Evolutionary conservation across 345 rosid species (phyloP).

Genomic region (Pelargonium nanum): DNA sequence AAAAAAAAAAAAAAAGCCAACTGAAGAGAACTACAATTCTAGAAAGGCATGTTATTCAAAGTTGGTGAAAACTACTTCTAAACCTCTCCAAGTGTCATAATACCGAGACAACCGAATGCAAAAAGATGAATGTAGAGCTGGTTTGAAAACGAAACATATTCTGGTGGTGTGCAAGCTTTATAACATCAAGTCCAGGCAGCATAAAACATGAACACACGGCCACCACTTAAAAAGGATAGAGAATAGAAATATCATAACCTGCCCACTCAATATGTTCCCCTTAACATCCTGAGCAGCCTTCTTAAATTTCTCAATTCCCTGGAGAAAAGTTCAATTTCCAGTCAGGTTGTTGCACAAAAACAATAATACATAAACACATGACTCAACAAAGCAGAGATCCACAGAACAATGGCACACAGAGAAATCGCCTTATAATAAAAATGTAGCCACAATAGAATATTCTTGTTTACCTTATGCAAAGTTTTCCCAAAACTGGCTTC

Average conservation of each 20-base stretch:
- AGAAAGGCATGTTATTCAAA: no score
- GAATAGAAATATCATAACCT: constrained; percentile 29
- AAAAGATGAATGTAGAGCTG: neutral
- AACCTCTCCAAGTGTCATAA: no score
- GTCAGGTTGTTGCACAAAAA: constrained; percentile 1
- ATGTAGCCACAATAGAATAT: neutral
- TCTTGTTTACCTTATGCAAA: constrained; percentile 67
- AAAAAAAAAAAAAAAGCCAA: neutral
- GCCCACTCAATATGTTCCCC: constrained; percentile 68
- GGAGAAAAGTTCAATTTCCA: constrained; percentile 12
- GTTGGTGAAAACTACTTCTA: no score
- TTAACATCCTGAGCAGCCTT: constrained; percentile 78
- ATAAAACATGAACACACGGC: neutral
- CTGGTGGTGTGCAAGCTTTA: neutral
- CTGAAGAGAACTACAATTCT: neutral
- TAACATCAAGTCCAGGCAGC: neutral
- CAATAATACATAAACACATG: neutral
- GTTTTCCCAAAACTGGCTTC: constrained; percentile 94
- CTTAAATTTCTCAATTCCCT: constrained; percentile 94
- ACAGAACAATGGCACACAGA: neutral
- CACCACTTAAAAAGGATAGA: neutral
- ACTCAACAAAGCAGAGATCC: neutral
- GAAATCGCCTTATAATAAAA: neutral
- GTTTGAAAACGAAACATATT: neutral
- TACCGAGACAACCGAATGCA: no score